phyloP scores from a whole-genome alignment of 345 rosid genomes.

The Eucalyptus microcorys region DNA sequence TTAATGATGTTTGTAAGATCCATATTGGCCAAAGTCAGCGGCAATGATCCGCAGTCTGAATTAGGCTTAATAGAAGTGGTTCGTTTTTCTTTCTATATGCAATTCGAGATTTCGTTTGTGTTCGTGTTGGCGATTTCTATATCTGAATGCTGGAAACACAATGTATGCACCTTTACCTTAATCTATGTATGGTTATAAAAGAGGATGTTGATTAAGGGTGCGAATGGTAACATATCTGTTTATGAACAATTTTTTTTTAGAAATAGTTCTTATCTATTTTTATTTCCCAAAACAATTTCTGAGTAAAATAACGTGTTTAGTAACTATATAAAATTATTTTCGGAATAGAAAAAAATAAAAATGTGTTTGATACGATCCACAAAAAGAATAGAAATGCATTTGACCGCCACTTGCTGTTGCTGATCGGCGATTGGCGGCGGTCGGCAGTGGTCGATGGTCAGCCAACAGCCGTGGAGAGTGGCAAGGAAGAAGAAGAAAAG shows the following conservation, averaged over 20 bases:
- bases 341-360: too few relatives aligned
- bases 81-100: neutral
- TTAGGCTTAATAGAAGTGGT: neutral
- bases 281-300: too few relatives aligned
- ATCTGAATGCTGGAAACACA: neutral
- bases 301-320: rapidly evolving
- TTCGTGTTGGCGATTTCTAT: neutral
- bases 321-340: too few relatives aligned
- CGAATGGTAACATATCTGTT: too few relatives aligned
- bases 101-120: neutral
- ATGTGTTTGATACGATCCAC: too few relatives aligned
- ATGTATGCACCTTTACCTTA: neutral
- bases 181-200: neutral
- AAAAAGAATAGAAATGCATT: too few relatives aligned
- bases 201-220: neutral
- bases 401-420: rapidly evolving
- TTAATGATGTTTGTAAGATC: neutral
- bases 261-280: too few relatives aligned
- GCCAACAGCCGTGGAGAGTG: rapidly evolving
- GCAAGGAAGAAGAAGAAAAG: too few relatives aligned
- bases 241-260: too few relatives aligned
- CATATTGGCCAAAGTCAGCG: neutral
- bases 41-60: neutral
- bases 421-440: rapidly evolving
- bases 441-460: rapidly evolving